Percentiles rank a stretch among this genome's conserved stretches.
Conservation (phyloP, 768 basidiomycete species). For the Xerocomellus chrysenteron region DNA sequence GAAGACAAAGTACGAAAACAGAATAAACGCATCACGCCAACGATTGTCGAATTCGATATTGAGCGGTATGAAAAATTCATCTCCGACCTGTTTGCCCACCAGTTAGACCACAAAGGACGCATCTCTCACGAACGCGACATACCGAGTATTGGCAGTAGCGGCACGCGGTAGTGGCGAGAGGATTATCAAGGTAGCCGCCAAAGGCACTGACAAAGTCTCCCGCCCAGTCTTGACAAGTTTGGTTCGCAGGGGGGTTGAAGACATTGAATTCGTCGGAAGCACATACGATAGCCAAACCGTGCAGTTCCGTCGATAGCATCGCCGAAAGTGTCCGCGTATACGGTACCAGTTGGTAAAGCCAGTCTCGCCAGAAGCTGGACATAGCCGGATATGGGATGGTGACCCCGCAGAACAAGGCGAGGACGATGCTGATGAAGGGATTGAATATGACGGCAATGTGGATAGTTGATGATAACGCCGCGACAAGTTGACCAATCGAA, state of each 20-base stretch:
- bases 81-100: constrained; percentile 43
- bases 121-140: constrained; percentile 5
- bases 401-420: constrained; percentile 78
- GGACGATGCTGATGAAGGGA: constrained; percentile 65
- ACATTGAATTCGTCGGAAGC: constrained; percentile 64
- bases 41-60: constrained; percentile 61
- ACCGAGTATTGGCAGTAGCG: constrained; percentile 68
- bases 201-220: constrained; percentile 55
- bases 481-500: constrained; percentile 70
- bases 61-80: constrained; percentile 67
- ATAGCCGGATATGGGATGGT: constrained; percentile 68
- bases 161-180: constrained; percentile 57
- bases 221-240: constrained; percentile 74
- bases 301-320: constrained; percentile 75
- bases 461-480: constrained; percentile 72
- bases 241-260: constrained; percentile 71
- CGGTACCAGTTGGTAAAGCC: constrained; percentile 73
- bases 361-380: constrained; percentile 68
- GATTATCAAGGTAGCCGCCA: constrained; percentile 77
- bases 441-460: constrained; percentile 80
- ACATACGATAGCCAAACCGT: constrained; percentile 66
- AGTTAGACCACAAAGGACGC: neutral
- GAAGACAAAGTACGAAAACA: constrained; percentile 68
- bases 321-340: constrained; percentile 70
- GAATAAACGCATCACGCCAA: constrained; percentile 69